Percentiles rank a stretch among this genome's conserved stretches.
Conservation (phyloP, 2,329 filamentous ascomycete species). For the Calonectria hongkongensis region DNA sequence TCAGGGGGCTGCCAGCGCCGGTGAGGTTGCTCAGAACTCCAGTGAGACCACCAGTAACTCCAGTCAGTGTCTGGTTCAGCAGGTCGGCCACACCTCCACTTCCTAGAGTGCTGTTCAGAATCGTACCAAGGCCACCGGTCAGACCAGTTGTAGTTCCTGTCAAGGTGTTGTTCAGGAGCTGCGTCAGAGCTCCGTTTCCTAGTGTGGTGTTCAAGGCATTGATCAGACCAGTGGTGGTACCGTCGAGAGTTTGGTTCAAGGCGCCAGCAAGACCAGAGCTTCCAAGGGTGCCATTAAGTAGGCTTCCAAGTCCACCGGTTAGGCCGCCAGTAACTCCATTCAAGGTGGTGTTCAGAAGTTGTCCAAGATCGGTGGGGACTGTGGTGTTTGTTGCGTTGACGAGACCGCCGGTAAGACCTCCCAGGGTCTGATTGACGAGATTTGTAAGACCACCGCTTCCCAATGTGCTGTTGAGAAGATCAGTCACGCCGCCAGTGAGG, state of each 20-base stretch:
- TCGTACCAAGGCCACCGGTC: not conserved
- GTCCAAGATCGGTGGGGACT: not conserved
- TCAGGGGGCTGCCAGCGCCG: not conserved
- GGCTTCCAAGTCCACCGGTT: not conserved
- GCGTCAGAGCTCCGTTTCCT: not conserved
- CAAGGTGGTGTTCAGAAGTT: slow-evolving; percentile 5
- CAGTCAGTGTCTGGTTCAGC: not conserved
- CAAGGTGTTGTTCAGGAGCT: slow-evolving; percentile 3
- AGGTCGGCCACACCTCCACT: not conserved
- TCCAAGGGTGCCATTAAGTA: not conserved
- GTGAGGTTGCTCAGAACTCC: slow-evolving; percentile 6
- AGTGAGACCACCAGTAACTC: not conserved
- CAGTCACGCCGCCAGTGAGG: slow-evolving; percentile 2
- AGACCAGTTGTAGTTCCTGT: not conserved
- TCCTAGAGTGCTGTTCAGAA: slow-evolving; percentile 3
- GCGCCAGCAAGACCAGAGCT: not conserved
- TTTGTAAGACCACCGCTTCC: not conserved
- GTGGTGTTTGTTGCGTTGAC: slow-evolving; percentile 10
- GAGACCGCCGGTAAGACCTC: not conserved
- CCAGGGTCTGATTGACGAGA: not conserved
- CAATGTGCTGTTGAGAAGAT: not conserved
- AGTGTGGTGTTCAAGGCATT: not conserved
- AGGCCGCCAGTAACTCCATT: not conserved
- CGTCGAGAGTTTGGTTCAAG: slow-evolving; percentile 9
- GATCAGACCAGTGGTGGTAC: not conserved